Conservation (phyloP, 2,329 filamentous ascomycete genomes). For the Samsoniella hepiali region DNA sequence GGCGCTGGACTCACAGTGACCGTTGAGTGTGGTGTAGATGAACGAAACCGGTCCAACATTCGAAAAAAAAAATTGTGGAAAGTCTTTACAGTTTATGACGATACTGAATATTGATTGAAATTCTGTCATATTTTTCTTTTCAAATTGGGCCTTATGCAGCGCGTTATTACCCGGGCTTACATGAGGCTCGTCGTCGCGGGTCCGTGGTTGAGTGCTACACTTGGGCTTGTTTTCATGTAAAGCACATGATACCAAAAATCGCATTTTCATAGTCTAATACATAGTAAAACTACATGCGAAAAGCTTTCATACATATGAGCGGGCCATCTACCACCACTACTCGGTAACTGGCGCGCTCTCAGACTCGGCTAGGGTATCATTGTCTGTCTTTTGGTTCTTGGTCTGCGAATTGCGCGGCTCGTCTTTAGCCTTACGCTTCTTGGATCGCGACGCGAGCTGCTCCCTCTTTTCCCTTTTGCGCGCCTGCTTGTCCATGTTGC, state of each 20-base stretch:
- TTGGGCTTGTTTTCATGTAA: neutral
- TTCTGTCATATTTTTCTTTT: too few species aligned
- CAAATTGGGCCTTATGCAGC: too few species aligned
- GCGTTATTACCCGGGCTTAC: too few species aligned
- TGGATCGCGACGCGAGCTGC: slow-evolving; percentile 43
- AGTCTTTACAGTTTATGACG: too few species aligned
- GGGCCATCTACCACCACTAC: neutral
- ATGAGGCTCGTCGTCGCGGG: neutral
- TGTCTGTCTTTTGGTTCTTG: slow-evolving; percentile 38
- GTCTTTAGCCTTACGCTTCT: slow-evolving; percentile 46
- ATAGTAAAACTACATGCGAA: neutral
- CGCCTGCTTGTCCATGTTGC: slow-evolving; percentile 50
- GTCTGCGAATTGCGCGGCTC: slow-evolving; percentile 45
- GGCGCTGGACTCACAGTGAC: neutral
- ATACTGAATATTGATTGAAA: too few species aligned
- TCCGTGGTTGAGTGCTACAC: neutral
- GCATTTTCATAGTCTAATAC: neutral
- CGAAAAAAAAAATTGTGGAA: too few species aligned
- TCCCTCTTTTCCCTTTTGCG: slow-evolving; percentile 57
- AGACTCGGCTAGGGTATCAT: slow-evolving; percentile 21
- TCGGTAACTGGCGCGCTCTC: neutral
- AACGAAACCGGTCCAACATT: too few species aligned
- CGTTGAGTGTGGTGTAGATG: too few species aligned
- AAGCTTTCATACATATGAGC: neutral
- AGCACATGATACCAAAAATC: neutral